phyloP scores from a whole-genome alignment of 2,329 filamentous ascomycete genomes.

The Trichothecium roseum region DNA sequence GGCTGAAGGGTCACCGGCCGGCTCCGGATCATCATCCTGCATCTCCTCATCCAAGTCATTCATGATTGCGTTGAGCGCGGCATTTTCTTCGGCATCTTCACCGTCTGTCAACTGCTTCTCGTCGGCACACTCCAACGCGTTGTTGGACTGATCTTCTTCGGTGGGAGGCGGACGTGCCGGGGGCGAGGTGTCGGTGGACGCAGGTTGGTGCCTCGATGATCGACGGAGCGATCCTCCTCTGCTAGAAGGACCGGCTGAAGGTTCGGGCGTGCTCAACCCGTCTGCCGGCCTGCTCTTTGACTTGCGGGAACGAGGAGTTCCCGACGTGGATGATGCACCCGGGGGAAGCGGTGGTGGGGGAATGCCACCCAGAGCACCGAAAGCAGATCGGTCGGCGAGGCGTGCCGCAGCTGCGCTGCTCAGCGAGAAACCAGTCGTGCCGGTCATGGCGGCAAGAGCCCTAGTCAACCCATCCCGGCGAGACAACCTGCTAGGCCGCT shows the following conservation, averaged over 20 bases:
- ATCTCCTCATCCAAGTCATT: constrained; percentile 82
- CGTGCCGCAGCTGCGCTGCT: constrained; percentile 34
- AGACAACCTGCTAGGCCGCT: constrained; percentile 46
- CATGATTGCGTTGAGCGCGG: constrained; percentile 75
- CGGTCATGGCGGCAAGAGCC: constrained; percentile 67
- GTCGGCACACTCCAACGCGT: constrained; percentile 83
- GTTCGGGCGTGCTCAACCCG: constrained; percentile 30
- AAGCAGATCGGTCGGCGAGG: constrained; percentile 33
- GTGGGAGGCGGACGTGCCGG: constrained; percentile 41
- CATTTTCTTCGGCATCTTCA: constrained; percentile 56
- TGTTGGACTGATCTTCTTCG: constrained; percentile 52
- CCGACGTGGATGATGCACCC: constrained; percentile 26
- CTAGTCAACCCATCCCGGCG: constrained; percentile 56
- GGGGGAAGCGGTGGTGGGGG: constrained; percentile 24
- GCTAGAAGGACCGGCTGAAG: constrained; percentile 39
- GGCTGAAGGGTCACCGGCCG: constrained; percentile 60
- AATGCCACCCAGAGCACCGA: constrained; percentile 18
- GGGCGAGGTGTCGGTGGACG: constrained; percentile 40
- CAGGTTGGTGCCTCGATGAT: constrained; percentile 50
- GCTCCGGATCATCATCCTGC: constrained; percentile 36
- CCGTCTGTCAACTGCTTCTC: constrained; percentile 74
- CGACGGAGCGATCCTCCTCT: constrained; percentile 50
- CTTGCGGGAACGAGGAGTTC: constrained; percentile 32
- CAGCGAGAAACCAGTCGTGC: constrained; percentile 52
- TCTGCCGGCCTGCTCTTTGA: constrained; percentile 37